A percentile compares a stretch with the other conserved stretches of the same genome.
phyloP scores from a whole-genome alignment of 1,284 basidiomycete species.

The Ustilago cynodontis region DNA sequence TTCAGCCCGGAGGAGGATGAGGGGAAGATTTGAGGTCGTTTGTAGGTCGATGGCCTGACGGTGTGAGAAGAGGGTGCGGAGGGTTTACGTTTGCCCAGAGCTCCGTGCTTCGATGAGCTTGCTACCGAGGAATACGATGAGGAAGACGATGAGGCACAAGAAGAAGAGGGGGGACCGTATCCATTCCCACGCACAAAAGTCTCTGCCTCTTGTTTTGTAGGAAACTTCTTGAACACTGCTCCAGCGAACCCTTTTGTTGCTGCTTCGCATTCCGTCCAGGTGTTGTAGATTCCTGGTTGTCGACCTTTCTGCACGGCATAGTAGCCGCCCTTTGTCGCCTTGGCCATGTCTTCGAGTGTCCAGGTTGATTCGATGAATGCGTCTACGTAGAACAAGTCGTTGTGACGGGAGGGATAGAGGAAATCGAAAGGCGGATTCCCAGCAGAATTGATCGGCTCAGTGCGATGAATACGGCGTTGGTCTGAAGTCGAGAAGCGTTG shows the following conservation, averaged over 20 bases:
- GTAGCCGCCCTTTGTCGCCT: slow-evolving; percentile 31
- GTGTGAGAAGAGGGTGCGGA: not conserved
- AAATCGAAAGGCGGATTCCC: not conserved
- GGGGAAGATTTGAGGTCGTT: not conserved
- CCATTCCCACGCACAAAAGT: slow-evolving; percentile 34
- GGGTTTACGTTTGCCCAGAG: not conserved
- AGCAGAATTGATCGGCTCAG: not conserved
- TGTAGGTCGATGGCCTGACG: not conserved
- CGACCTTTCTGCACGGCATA: slow-evolving; percentile 63
- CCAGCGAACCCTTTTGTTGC: slow-evolving; percentile 76
- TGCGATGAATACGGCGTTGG: not conserved
- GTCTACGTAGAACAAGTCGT: not conserved
- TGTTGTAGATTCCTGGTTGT: slow-evolving; percentile 58
- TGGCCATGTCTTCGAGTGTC: slow-evolving; percentile 19
- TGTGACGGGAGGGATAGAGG: not conserved
- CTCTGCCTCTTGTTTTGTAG: slow-evolving; percentile 73
- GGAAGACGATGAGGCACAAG: not conserved
- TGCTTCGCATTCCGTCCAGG: slow-evolving; percentile 74
- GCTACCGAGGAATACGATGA: not conserved
- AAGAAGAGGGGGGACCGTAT: slow-evolving; percentile 8
- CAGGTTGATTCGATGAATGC: not conserved
- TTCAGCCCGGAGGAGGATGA: not conserved
- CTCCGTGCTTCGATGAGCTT: not conserved
- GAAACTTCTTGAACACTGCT: slow-evolving; percentile 78
- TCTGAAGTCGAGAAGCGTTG: not conserved